Base-by-base conservation (phyloP, 2,329 filamentous ascomycete genomes). In the Colletotrichum plurivorum region DNA sequence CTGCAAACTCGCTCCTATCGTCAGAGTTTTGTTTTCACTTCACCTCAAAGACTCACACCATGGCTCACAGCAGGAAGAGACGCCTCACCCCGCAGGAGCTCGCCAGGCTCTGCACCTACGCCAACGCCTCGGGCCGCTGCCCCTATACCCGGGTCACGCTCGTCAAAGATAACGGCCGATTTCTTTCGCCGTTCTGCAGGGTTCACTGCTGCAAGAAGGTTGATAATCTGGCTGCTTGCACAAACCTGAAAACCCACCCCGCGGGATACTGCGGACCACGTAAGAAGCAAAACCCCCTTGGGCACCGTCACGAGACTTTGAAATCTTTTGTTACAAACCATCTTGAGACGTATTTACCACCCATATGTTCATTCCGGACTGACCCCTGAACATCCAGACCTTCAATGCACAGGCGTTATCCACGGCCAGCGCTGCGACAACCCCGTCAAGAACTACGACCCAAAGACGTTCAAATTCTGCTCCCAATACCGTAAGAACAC, bases 181-280 rank as follows among this genome's bases (percentile, higher is more conserved):
- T 41, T 4, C 15, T 27, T 1, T 71, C 68, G 16, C 57, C 56
- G 16, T 71, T 54, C 45, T 72, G 71, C 64, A 69, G 56, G 22
- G 31, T 63, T 5, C 71, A 72, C 58, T 72, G 71, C 54, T 72
- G 71, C 58, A 71, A 55, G 20, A 72, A 63, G 71, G 55, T 71
- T n/a, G 52, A 68, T 5, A 48, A 62, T 43, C 43, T 46, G 16
- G 53, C 63, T 2, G 68, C 70, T 10, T 71, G 70, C 39, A n/a
- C 22, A 53, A 52, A 70, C 43, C 16, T 63, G 49, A 70, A 63
- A 36, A 63, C 48, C 25, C 70, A 67, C 20, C 63, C 46, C 36
- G 59, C 46, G 25, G 70, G 68, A 39, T 71, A 54, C 8, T 71
- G 70, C 53, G 55, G 61, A 12, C 57, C 63, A 4, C 70, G 70